These are phyloP conservation scores for Paramecium caudatum DNA, from an alignment of 73 alveolate genomes.

Conservation along the genomic window DNA sequence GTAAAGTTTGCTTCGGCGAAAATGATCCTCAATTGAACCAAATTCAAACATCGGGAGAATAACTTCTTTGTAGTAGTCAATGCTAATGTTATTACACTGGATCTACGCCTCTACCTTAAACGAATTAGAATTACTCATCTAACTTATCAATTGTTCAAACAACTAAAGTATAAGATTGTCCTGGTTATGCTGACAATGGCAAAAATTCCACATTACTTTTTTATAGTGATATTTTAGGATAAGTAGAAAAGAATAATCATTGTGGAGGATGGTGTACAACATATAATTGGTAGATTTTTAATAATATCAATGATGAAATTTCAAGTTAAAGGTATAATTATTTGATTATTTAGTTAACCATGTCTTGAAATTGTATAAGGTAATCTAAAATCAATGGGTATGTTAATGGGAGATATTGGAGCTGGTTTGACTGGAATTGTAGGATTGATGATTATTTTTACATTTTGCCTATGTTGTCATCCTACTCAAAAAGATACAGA, in stretches of 20 bases:
- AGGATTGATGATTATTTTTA: not conserved
- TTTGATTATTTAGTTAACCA: not conserved
- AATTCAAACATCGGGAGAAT: not conserved
- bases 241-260: not conserved
- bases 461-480: slow-evolving; percentile 19
- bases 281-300: not conserved
- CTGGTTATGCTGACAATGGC: too few species aligned
- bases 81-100: not conserved
- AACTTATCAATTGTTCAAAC: not conserved
- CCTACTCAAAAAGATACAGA: not conserved
- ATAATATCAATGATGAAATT: not conserved
- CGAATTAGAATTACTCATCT: not conserved
- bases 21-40: not conserved
- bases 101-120: not conserved
- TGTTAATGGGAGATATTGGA: not conserved
- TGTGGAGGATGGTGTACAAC: slow-evolving; percentile 14
- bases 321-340: not conserved
- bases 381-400: not conserved
- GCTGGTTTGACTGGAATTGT: not conserved
- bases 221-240: not conserved
- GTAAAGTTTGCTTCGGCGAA: not conserved
- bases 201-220: too few species aligned
- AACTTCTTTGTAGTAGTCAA: not conserved
- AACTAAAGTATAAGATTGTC: not conserved
- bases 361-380: not conserved